Conservation (phyloP, 1,284 basidiomycete species). For the Fomitopsis pinicola region DNA sequence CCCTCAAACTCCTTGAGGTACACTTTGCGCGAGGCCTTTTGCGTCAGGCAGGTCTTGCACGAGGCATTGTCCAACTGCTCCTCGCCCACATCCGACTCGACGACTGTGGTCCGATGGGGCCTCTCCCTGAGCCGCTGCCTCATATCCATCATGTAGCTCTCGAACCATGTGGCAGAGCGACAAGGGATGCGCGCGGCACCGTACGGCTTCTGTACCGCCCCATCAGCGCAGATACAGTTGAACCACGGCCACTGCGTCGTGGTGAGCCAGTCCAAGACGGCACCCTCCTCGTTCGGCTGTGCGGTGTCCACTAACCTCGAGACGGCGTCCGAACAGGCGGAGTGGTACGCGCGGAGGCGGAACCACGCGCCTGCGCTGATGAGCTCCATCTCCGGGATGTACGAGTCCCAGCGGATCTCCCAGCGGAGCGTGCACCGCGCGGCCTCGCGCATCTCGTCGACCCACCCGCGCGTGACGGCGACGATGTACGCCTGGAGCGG, state of each 20-base stretch:
- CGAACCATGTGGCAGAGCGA: not conserved
- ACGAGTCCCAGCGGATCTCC: not conserved
- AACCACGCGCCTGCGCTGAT: not conserved
- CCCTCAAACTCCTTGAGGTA: not conserved
- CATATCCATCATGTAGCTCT: not conserved
- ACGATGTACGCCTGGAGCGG: not conserved
- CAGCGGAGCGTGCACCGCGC: not conserved
- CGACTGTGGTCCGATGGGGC: not conserved
- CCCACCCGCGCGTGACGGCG: not conserved
- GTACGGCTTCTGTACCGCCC: not conserved
- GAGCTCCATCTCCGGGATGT: conserved; percentile 2
- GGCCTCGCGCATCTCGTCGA: not conserved
- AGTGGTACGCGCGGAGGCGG: not conserved
- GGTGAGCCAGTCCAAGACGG: not conserved
- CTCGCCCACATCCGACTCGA: not conserved
- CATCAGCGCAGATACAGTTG: not conserved
- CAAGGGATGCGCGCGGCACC: not conserved
- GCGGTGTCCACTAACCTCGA: not conserved
- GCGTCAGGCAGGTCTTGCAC: not conserved
- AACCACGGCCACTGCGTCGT: conserved; percentile 1
- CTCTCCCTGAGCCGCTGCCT: not conserved
- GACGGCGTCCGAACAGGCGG: not conserved
- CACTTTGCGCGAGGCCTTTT: not conserved
- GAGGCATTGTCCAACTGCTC: not conserved
- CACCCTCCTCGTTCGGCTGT: not conserved